Percentiles rank a stretch among this genome's conserved stretches.
These are phyloP conservation scores for Ramaria sp. DNA, from an alignment of 768 basidiomycete species.

Conservation along the genomic window DNA sequence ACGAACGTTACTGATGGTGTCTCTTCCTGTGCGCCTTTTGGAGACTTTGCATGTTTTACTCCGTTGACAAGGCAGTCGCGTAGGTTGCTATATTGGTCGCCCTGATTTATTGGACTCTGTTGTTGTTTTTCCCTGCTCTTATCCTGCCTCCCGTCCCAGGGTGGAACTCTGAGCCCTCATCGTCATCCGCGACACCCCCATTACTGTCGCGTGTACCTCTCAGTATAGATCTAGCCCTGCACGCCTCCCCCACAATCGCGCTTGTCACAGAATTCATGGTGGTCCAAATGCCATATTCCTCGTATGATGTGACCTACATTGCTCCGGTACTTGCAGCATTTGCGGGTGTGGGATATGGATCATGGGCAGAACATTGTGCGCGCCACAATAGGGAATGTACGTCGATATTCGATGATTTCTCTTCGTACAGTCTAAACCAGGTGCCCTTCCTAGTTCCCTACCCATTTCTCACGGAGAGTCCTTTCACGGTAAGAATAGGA, in stretches of 20 bases:
- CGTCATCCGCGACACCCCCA: slow-evolving; percentile 20
- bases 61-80: neutral
- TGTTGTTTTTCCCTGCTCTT: slow-evolving; percentile 43
- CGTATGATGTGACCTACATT: slow-evolving; percentile 21
- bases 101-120: slow-evolving; percentile 59
- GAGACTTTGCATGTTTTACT: slow-evolving; percentile 18
- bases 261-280: slow-evolving; percentile 59
- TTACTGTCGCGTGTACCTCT: slow-evolving; percentile 34
- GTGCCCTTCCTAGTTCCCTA: slow-evolving; percentile 50
- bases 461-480: slow-evolving; percentile 64
- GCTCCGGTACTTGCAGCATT: slow-evolving; percentile 22
- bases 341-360: slow-evolving; percentile 39
- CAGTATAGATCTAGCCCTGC: slow-evolving; percentile 50
- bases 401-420: slow-evolving; percentile 17
- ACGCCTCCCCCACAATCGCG: slow-evolving; percentile 48
- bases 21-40: slow-evolving; percentile 45
- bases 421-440: neutral
- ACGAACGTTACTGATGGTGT: slow-evolving; percentile 47
- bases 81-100: slow-evolving; percentile 39
- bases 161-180: slow-evolving; percentile 11
- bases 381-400: slow-evolving; percentile 49
- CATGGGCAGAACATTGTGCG: slow-evolving; percentile 62
- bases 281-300: slow-evolving; percentile 47
- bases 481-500: slow-evolving; percentile 35
- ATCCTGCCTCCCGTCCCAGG: slow-evolving; percentile 30